These are phyloP conservation scores for Buddleja alternifolia DNA, from an alignment of 257 asterid species.

Conservation along the genomic window DNA sequence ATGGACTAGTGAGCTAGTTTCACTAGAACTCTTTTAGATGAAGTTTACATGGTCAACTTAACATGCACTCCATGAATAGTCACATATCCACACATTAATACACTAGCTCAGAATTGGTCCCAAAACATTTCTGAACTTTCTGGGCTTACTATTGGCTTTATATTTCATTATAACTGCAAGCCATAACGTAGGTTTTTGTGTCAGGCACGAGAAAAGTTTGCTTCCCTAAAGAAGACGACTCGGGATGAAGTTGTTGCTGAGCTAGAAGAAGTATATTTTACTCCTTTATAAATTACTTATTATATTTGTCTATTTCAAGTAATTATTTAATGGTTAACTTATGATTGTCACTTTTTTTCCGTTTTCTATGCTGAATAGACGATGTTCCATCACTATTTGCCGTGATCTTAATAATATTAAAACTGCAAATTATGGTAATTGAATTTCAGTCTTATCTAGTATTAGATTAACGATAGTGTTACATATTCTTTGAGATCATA, in stretches of 20 bases:
- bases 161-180: not conserved
- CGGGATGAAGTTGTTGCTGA: constrained; percentile 88
- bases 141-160: constrained; percentile 16
- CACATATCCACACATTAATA: constrained; percentile 7
- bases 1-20: constrained; percentile 1
- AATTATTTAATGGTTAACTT: constrained; percentile 16
- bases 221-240: constrained; percentile 85
- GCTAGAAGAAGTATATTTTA: constrained; percentile 75
- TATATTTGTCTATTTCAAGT: not conserved
- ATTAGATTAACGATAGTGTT: constrained; percentile 9
- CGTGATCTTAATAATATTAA: constrained; percentile 8
- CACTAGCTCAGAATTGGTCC: constrained; percentile 14
- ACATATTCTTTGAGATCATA: constrained; percentile 6
- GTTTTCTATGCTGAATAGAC: not conserved
- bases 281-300: not conserved
- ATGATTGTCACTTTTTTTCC: constrained; percentile 1
- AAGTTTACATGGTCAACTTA: not conserved
- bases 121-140: constrained; percentile 7
- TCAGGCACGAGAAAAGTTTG: constrained; percentile 88
- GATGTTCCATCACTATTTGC: constrained; percentile 14
- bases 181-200: constrained; percentile 32
- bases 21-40: not conserved
- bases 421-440: not conserved
- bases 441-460: constrained; percentile 23
- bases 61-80: not conserved